phyloP scores from a whole-genome alignment of 2,329 filamentous ascomycete species.

The Fusarium nelsonii region DNA sequence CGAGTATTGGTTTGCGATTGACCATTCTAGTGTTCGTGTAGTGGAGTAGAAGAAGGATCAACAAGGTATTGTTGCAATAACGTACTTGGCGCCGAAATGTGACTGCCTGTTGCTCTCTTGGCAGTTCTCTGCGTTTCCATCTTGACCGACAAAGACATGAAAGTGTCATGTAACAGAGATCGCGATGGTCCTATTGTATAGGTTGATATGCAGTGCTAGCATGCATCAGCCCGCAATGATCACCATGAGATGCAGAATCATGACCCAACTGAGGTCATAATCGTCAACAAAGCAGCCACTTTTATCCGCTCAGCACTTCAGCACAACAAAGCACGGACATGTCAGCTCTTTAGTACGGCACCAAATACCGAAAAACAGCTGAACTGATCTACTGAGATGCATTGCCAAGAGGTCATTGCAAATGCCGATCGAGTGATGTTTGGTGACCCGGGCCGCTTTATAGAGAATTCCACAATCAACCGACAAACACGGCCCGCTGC shows the following conservation, averaged over 20 bases:
- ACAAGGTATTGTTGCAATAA: neutral
- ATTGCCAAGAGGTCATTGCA: constrained; percentile 13
- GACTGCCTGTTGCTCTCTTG: neutral
- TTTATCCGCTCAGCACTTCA: neutral
- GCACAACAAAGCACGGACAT: neutral
- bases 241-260: neutral
- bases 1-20: constrained; percentile 24
- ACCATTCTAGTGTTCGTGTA: constrained; percentile 2
- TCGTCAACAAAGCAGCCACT: neutral
- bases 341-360: constrained; percentile 6
- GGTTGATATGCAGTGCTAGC: neutral
- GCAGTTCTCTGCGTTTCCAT: neutral
- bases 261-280: neutral
- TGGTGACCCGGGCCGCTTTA: neutral
- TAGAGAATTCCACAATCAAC: constrained; percentile 5
- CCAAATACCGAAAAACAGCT: neutral
- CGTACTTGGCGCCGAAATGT: neutral
- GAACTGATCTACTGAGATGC: neutral
- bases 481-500: constrained; percentile 4
- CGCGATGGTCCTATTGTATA: neutral
- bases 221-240: neutral
- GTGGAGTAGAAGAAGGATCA: neutral
- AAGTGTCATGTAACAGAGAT: neutral
- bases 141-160: neutral
- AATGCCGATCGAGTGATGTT: neutral